A percentile compares a stretch with the other conserved stretches of the same genome.
Conservation (phyloP, 257 asterid genomes). For the Echium plantagineum region DNA sequence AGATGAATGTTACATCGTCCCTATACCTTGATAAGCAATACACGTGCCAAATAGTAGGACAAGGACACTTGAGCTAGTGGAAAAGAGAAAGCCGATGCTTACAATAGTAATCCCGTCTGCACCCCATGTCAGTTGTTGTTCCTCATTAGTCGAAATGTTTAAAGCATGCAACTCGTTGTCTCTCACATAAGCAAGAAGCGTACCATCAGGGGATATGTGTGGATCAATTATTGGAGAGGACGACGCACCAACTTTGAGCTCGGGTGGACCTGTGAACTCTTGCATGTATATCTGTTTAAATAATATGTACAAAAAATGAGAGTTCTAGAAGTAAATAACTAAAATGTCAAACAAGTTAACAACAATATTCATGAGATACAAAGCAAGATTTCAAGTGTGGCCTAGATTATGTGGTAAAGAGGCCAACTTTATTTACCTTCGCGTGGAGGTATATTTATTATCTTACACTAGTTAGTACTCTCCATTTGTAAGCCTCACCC, state of each 20-base stretch:
- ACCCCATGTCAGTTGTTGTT: constrained; percentile 64
- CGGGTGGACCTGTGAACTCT: constrained; percentile 38
- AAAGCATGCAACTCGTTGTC: constrained; percentile 62
- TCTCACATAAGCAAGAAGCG: constrained; percentile 71
- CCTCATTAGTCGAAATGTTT: constrained; percentile 34
- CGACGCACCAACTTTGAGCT: constrained; percentile 53
- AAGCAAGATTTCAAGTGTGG: background rate
- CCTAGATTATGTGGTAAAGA: no score
- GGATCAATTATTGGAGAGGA: constrained; percentile 79
- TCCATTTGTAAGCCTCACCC: no score
- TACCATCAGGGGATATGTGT: constrained; percentile 82
- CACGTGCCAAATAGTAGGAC: background rate
- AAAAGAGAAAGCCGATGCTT: constrained; percentile 24
- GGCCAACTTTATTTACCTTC: no score
- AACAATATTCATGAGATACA: background rate
- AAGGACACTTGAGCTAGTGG: constrained; percentile 10
- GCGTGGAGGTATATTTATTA: no score
- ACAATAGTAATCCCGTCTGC: constrained; percentile 51
- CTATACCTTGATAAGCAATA: no score
- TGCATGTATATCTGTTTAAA: constrained; percentile 62
- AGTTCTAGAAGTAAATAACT: constrained; percentile 3
- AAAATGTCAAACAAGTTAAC: constrained; percentile 1
- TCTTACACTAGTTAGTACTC: no score
- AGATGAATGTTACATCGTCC: no score
- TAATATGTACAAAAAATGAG: constrained; percentile 15